phyloP scores from a whole-genome alignment of 2,329 filamentous ascomycete genomes.

The Emydomyces testavorans region DNA sequence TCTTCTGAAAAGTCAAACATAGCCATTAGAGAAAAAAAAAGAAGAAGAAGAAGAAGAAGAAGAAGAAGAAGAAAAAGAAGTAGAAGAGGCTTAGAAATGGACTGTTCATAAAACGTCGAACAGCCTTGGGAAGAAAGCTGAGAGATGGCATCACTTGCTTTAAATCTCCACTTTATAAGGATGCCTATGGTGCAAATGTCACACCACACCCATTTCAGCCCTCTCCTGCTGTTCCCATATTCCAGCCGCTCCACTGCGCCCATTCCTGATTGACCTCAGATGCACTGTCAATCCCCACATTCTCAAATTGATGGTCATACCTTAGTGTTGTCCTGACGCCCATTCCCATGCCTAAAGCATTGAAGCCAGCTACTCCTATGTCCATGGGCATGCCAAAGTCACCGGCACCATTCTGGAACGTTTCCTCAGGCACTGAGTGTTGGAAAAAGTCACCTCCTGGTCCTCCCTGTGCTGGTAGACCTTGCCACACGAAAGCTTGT shows the following conservation, averaged over 20 bases:
- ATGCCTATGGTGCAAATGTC: not conserved
- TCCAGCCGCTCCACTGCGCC: slow-evolving; percentile 13
- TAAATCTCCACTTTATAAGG: no score
- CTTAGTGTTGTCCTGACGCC: slow-evolving; percentile 19
- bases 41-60: no score
- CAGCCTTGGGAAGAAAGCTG: no score
- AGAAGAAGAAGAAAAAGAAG: no score
- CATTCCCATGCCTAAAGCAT: slow-evolving; percentile 17
- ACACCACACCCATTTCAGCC: not conserved
- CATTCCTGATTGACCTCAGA: slow-evolving; percentile 11
- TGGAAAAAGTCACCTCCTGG: slow-evolving; percentile 12
- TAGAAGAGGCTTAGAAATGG: no score
- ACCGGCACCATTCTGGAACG: slow-evolving; percentile 18
- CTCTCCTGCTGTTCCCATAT: slow-evolving; percentile 9
- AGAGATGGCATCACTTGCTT: no score
- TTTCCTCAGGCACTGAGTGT: slow-evolving; percentile 20
- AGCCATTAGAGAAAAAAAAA: no score
- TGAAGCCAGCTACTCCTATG: slow-evolving; percentile 21
- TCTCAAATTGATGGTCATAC: slow-evolving; percentile 1
- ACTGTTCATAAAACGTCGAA: no score
- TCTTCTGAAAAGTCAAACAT: no score
- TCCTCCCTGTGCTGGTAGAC: slow-evolving; percentile 20
- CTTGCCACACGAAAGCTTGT: slow-evolving; percentile 34
- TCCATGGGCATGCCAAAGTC: slow-evolving; percentile 20
- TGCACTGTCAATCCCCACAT: not conserved